These are phyloP conservation scores for Erodium trifolium DNA, from an alignment of 441 rosid species.

Conservation along the genomic window DNA sequence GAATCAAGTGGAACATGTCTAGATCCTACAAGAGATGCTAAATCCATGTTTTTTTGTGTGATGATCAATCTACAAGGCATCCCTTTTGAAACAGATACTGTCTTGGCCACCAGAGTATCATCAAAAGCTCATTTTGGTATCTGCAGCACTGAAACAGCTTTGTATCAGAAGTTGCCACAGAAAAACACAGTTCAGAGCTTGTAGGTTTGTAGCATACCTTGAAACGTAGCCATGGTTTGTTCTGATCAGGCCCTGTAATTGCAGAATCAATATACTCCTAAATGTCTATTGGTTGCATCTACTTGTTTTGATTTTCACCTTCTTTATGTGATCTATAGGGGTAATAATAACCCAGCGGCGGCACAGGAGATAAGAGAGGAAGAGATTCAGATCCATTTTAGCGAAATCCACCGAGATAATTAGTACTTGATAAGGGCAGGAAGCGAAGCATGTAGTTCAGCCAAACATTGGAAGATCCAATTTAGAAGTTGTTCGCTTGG, in stretches of 20 bases:
- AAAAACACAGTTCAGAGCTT: not conserved
- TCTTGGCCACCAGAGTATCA: conserved; percentile 1
- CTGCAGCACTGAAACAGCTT: not conserved
- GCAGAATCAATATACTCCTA: conserved; percentile 4
- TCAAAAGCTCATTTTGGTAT: not conserved
- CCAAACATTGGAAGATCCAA: conserved; percentile 90
- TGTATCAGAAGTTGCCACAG: not conserved
- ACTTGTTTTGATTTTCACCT: conserved; percentile 14
- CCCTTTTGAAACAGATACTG: not conserved
- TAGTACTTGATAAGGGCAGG: conserved; percentile 82
- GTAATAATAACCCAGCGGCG: not conserved
- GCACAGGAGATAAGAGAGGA: not conserved
- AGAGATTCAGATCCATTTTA: not conserved
- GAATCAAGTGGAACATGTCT: not conserved
- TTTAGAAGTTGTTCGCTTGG: conserved; percentile 80
- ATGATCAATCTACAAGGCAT: not conserved
- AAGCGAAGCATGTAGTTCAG: conserved; percentile 73
- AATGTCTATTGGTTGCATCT: conserved; percentile 5
- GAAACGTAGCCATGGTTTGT: not conserved
- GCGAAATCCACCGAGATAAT: conserved; percentile 9
- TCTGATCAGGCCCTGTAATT: conserved; percentile 2
- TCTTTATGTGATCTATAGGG: conserved; percentile 4
- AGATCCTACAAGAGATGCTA: not conserved
- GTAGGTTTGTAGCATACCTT: not conserved
- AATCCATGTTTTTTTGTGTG: not conserved